Percentiles rank a stretch among this genome's conserved stretches.
Evolutionary conservation across 306 rosid genomes (phyloP).

Genomic region (Parietaria judaica): DNA sequence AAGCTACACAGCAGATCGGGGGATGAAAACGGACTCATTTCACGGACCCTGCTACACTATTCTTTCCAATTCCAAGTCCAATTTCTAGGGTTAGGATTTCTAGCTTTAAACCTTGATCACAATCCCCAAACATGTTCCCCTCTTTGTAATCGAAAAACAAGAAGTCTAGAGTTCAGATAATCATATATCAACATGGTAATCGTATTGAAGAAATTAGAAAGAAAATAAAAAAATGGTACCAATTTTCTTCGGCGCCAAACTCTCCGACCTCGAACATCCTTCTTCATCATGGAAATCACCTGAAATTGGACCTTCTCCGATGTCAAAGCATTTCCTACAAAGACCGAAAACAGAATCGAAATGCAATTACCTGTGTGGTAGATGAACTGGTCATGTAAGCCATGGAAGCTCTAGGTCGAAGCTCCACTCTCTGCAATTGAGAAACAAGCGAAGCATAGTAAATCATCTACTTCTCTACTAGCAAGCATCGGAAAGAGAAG

Average conservation of each 20-base stretch:
- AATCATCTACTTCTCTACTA: background rate
- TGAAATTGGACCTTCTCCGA: conserved; percentile 11
- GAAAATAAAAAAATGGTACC: conserved; percentile 29
- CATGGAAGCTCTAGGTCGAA: conserved; percentile 31
- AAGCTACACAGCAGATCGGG: too few species aligned
- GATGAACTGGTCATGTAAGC: conserved; percentile 27
- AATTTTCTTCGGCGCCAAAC: conserved; percentile 82
- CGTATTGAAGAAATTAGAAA: background rate
- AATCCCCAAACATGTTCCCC: background rate
- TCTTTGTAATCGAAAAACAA: too few species aligned
- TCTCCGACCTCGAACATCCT: conserved; percentile 39
- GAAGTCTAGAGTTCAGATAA: background rate
- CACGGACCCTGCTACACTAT: too few species aligned
- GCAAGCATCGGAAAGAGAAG: background rate
- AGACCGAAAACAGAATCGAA: background rate
- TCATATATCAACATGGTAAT: background rate
- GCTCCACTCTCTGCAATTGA: conserved; percentile 47
- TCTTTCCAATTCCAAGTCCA: too few species aligned
- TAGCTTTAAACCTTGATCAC: background rate
- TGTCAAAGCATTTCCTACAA: background rate
- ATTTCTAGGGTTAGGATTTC: background rate
- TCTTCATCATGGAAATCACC: conserved; percentile 48
- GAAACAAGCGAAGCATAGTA: background rate
- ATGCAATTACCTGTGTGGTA: conserved; percentile 24
- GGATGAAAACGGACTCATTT: too few species aligned